phyloP scores from a whole-genome alignment of 2,329 filamentous ascomycete genomes.

The Torrubiella hemipterigena region DNA sequence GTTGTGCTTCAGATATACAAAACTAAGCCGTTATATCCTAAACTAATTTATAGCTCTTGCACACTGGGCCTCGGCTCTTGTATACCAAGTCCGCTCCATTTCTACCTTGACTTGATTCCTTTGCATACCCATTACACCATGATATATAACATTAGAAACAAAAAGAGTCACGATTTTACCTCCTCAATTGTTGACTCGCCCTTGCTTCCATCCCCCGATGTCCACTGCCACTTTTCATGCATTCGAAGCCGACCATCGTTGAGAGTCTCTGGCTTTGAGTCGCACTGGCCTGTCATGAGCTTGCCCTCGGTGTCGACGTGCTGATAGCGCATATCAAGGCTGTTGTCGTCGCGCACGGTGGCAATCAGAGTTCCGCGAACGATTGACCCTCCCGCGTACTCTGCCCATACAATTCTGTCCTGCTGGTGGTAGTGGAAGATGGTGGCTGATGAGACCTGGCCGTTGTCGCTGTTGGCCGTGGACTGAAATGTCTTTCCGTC shows the following conservation, averaged over 20 bases:
- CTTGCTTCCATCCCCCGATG: conserved; percentile 11
- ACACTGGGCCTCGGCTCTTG: too few species aligned
- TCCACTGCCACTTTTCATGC: conserved; percentile 16
- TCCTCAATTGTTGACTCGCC: conserved; percentile 14
- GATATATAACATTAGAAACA: not conserved
- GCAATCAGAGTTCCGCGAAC: conserved; percentile 12
- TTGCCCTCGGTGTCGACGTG: conserved; percentile 13
- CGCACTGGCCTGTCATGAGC: conserved; percentile 14
- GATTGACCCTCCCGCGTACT: conserved; percentile 13
- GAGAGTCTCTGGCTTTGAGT: conserved; percentile 10
- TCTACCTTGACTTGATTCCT: not conserved
- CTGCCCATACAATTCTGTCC: conserved; percentile 14
- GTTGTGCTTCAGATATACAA: too few species aligned
- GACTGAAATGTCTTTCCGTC: conserved; percentile 1
- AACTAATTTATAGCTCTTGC: too few species aligned
- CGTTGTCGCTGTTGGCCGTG: conserved; percentile 11
- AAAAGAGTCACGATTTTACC: conserved; percentile 6
- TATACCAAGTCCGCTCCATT: too few species aligned
- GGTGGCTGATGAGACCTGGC: conserved; percentile 12
- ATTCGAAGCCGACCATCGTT: conserved; percentile 12
- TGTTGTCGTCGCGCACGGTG: conserved; percentile 8
- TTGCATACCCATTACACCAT: too few species aligned
- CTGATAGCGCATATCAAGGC: conserved; percentile 15
- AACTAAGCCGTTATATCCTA: too few species aligned
- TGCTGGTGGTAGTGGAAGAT: conserved; percentile 15